Conservation (phyloP, 2,329 filamentous ascomycete genomes). For the Pseudogymnoascus sp. region DNA sequence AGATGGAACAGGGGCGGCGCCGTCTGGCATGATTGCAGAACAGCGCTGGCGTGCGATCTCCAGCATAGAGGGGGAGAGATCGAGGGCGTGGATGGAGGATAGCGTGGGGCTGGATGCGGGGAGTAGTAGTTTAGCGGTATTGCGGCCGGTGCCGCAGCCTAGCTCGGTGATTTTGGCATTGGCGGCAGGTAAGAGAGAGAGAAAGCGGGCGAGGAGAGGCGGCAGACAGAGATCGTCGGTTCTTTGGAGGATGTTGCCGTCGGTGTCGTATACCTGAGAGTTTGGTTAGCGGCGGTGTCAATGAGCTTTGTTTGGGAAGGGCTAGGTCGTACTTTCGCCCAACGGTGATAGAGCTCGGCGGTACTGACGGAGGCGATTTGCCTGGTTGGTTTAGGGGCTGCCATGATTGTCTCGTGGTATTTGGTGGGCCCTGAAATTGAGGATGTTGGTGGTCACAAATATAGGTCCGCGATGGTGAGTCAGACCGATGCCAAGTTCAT, state of each 20-base stretch:
- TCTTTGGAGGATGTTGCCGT: conserved; percentile 59
- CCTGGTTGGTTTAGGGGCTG: conserved; percentile 10
- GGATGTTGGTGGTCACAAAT: neutral
- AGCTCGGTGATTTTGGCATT: conserved; percentile 47
- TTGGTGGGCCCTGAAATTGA: no score
- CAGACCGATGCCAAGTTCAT: neutral
- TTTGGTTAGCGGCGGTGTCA: conserved; percentile 16
- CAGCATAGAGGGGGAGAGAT: conserved; percentile 51
- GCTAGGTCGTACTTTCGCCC: conserved; percentile 31
- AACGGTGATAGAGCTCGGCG: conserved; percentile 40
- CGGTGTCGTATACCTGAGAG: conserved; percentile 51
- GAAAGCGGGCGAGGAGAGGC: conserved; percentile 42
- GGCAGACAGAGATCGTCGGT: conserved; percentile 53
- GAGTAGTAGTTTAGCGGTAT: conserved; percentile 45
- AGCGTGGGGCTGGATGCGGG: conserved; percentile 3
- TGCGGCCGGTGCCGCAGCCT: conserved; percentile 59
- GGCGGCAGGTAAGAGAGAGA: conserved; percentile 29
- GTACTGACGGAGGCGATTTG: conserved; percentile 31
- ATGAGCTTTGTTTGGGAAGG: conserved; percentile 3
- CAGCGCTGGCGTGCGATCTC: conserved; percentile 37
- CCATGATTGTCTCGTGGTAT: neutral
- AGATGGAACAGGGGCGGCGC: neutral
- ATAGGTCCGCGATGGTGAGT: neutral
- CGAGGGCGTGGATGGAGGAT: conserved; percentile 36
- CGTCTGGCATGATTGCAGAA: no score